Conservation (phyloP, 768 basidiomycete species). For the Astraeus odoratus region DNA sequence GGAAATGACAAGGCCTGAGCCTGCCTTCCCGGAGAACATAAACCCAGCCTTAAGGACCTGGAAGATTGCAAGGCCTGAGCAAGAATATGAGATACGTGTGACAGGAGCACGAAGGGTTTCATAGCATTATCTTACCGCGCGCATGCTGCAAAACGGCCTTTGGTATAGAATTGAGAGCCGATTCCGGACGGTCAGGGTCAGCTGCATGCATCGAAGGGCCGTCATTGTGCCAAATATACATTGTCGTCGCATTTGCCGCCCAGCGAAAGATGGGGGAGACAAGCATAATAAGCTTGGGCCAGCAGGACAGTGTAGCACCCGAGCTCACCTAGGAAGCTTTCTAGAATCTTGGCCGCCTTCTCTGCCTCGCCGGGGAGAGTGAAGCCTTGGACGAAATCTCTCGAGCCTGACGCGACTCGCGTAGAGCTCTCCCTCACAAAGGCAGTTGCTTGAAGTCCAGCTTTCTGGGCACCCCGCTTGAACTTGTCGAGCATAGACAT, state of each 20-base stretch:
- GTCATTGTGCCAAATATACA: background rate
- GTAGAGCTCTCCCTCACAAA: slow-evolving; percentile 61
- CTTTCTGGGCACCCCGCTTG: slow-evolving; percentile 72
- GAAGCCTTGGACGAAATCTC: slow-evolving; percentile 79
- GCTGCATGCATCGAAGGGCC: slow-evolving; percentile 38
- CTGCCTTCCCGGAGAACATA: slow-evolving; percentile 91
- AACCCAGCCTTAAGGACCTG: slow-evolving; percentile 92
- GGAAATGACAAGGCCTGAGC: slow-evolving; percentile 88
- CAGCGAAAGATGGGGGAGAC: no score
- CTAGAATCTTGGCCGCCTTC: slow-evolving; percentile 88
- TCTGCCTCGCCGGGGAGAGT: slow-evolving; percentile 88
- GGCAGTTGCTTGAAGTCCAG: slow-evolving; percentile 71
- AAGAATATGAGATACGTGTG: no score
- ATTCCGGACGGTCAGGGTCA: slow-evolving; percentile 79
- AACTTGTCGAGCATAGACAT: slow-evolving; percentile 78
- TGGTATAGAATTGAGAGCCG: slow-evolving; percentile 90
- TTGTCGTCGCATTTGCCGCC: no score
- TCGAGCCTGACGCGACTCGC: slow-evolving; percentile 67
- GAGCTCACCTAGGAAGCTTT: slow-evolving; percentile 76
- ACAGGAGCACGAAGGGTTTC: no score
- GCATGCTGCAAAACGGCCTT: slow-evolving; percentile 87
- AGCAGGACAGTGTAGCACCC: background rate
- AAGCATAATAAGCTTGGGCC: background rate
- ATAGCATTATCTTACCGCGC: slow-evolving; percentile 50
- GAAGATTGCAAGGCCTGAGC: slow-evolving; percentile 84